A percentile compares a stretch with the other conserved stretches of the same genome.
These are phyloP conservation scores for Endothia cerciana DNA, from an alignment of 2,329 filamentous ascomycete species.

Conservation along the genomic window DNA sequence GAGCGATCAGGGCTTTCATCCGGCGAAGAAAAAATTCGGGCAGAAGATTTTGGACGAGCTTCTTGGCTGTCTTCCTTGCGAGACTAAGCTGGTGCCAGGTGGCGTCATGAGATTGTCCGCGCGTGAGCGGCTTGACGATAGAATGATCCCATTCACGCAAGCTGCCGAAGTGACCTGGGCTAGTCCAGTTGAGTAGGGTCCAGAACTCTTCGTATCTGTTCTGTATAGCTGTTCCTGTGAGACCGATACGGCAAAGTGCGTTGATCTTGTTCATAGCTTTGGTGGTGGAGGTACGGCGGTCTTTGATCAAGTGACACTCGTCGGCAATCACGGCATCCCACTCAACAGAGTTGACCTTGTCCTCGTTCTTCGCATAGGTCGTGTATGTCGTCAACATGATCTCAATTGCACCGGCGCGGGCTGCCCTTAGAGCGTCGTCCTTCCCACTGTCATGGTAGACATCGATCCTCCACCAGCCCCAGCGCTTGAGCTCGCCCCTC, in stretches of 20 bases:
- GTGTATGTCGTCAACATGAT: conserved; percentile 93
- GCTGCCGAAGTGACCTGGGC: conserved; percentile 72
- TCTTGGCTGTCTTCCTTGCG: conserved; percentile 79
- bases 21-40: conserved; percentile 89
- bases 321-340: conserved; percentile 97
- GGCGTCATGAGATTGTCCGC: conserved; percentile 92
- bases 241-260: conserved; percentile 85
- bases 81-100: conserved; percentile 80
- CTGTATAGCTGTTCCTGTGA: conserved; percentile 95
- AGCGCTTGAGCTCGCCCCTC: conserved; percentile 81
- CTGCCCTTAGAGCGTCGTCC: conserved; percentile 72
- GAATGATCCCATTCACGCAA: conserved; percentile 76
- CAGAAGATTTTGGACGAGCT: conserved; percentile 83
- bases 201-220: conserved; percentile 98
- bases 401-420: conserved; percentile 77
- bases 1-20: conserved; percentile 89
- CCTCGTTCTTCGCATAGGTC: conserved; percentile 80
- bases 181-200: conserved; percentile 95
- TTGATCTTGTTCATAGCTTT: conserved; percentile 90
- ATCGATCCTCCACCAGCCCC: conserved; percentile 96
- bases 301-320: conserved; percentile 90
- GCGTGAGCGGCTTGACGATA: conserved; percentile 78
- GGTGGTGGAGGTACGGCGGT: conserved; percentile 74
- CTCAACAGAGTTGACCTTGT: conserved; percentile 76
- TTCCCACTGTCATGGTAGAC: conserved; percentile 74